Percentiles rank a stretch among this genome's conserved stretches.
These are phyloP conservation scores for Eimeria praecox DNA, from an alignment of 169 alveolate genomes.

Conservation along the genomic window DNA sequence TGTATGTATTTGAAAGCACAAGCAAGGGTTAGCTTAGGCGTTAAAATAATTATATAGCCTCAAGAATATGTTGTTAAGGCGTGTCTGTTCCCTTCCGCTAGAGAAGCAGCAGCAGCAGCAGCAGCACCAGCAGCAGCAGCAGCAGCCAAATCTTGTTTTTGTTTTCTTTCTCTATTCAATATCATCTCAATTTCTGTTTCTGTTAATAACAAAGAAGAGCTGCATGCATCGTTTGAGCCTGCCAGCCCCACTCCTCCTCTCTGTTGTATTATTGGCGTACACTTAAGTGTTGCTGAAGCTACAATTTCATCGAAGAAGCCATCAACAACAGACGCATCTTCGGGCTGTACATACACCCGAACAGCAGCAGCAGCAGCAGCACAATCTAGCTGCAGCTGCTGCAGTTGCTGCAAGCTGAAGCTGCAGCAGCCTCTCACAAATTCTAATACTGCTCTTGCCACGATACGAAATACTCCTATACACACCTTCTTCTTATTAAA, in stretches of 20 bases:
- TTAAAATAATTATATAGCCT: too few relatives aligned
- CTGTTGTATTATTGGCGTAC: too few relatives aligned
- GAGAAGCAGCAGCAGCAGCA: conserved; percentile 24
- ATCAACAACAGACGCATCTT: conserved; percentile 84
- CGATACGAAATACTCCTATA: conserved; percentile 80
- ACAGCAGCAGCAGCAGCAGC: background rate
- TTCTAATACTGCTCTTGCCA: conserved; percentile 80
- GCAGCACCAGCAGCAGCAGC: too few relatives aligned
- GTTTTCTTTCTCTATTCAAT: too few relatives aligned
- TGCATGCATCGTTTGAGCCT: background rate
- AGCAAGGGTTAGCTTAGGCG: too few relatives aligned
- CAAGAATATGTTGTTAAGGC: too few relatives aligned
- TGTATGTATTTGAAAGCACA: too few relatives aligned
- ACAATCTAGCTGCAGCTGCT: background rate
- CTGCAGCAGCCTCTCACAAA: conserved; percentile 65
- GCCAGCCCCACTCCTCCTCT: too few relatives aligned
- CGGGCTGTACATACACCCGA: conserved; percentile 71
- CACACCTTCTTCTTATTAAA: conserved; percentile 81
- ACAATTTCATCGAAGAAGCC: conserved; percentile 82
- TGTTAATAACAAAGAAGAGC: too few relatives aligned
- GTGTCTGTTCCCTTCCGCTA: too few relatives aligned
- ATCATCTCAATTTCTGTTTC: too few relatives aligned
- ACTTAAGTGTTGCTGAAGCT: conserved; percentile 79
- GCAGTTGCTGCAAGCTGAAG: conserved; percentile 40
- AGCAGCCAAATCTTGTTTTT: too few relatives aligned